phyloP scores from a whole-genome alignment of 495 filamentous ascomycete genomes.

The Neurospora sublineolata region DNA sequence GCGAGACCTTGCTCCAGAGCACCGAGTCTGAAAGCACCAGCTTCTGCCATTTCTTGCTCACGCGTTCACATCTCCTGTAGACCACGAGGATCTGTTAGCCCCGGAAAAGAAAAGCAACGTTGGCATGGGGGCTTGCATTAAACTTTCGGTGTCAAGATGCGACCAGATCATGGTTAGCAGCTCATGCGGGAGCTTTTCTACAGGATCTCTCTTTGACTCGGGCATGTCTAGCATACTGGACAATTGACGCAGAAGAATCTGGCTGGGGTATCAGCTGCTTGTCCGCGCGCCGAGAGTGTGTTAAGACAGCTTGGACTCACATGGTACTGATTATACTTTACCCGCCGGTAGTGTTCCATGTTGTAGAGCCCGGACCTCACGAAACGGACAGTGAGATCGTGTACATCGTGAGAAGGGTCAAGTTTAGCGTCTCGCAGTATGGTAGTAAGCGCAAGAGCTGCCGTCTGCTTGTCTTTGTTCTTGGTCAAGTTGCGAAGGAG shows the following conservation, averaged over 20 bases:
- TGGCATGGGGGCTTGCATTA: conserved; percentile 9
- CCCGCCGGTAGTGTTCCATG: conserved; percentile 1
- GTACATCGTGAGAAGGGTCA: background rate
- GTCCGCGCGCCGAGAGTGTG: background rate
- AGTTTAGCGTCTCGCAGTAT: conserved; percentile 5
- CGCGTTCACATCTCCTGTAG: conserved; percentile 8
- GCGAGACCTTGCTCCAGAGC: conserved; percentile 12
- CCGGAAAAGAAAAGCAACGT: background rate
- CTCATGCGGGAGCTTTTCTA: conserved; percentile 14
- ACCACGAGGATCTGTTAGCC: background rate
- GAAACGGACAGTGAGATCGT: conserved; percentile 4
- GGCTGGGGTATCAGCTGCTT: background rate
- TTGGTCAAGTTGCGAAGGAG: conserved; percentile 11
- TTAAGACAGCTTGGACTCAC: conserved; percentile 2
- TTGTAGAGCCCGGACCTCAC: conserved; percentile 9
- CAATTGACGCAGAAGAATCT: conserved; percentile 16
- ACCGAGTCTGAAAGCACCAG: conserved; percentile 2
- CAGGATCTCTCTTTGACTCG: conserved; percentile 10
- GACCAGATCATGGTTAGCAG: conserved; percentile 12
- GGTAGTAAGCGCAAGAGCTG: background rate
- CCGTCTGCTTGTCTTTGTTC: background rate
- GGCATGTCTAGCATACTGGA: conserved; percentile 7
- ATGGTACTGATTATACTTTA: conserved; percentile 5
- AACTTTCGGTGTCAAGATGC: conserved; percentile 3
- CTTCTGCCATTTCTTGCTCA: conserved; percentile 15